A percentile compares a stretch with the other conserved stretches of the same genome.
These are phyloP conservation scores for Bifiguratus adelaidae DNA, from an alignment of 192 early-diverging fungal genomes.

Conservation along the genomic window DNA sequence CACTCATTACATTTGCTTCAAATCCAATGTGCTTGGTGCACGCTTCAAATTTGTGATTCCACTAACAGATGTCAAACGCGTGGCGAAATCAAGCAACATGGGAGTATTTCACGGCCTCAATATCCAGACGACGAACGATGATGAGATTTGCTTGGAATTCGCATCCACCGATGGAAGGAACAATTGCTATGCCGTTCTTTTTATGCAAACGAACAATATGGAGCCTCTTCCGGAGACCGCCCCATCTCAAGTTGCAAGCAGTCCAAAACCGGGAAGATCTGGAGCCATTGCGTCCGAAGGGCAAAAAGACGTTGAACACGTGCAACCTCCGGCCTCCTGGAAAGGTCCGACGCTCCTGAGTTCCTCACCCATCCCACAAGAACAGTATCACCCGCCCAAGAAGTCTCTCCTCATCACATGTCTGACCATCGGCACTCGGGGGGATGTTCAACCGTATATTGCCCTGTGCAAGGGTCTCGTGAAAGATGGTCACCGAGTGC, in stretches of 20 bases:
- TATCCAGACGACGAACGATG: conserved; percentile 31
- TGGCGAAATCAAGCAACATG: conserved; percentile 27
- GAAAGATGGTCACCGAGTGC: conserved; percentile 47
- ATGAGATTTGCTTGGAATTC: conserved; percentile 51
- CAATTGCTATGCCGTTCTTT: conserved; percentile 24
- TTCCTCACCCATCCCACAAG: conserved; percentile 7
- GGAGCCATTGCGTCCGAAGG: too few species aligned
- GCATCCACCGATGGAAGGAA: conserved; percentile 28
- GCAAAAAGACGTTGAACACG: too few species aligned
- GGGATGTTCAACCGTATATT: conserved; percentile 68
- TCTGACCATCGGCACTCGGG: conserved; percentile 62
- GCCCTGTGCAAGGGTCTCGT: conserved; percentile 55
- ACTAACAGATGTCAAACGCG: conserved; percentile 30
- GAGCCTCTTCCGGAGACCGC: too few species aligned
- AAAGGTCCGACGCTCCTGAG: conserved; percentile 1
- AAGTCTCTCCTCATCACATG: conserved; percentile 49
- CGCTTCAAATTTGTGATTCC: conserved; percentile 45
- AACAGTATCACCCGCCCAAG: conserved; percentile 19
- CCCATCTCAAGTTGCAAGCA: too few species aligned
- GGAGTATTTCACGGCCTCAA: conserved; percentile 30
- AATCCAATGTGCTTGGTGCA: conserved; percentile 37
- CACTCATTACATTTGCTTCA: conserved; percentile 48
- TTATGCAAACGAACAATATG: background rate
- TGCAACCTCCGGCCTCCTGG: too few species aligned
- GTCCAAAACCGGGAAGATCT: too few species aligned